Evolutionary conservation across 495 filamentous ascomycete genomes (phyloP), one percentile per base, ranked within the genome.

Genomic region (Penicillium odoratum): DNA sequence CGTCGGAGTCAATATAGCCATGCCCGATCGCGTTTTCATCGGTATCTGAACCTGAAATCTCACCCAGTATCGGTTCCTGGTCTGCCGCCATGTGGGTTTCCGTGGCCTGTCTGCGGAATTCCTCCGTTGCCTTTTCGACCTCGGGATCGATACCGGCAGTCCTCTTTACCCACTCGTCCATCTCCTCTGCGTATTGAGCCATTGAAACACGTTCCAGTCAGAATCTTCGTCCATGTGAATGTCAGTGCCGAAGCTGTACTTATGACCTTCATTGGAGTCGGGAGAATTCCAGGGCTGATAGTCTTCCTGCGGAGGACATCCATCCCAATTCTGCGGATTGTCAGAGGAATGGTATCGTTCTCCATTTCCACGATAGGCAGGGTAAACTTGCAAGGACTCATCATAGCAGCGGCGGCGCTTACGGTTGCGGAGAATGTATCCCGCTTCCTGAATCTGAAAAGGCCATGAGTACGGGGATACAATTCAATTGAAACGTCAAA

Each of bases 401-500:
- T 78, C 74, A 48, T 75, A 71, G 16, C 49, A n/a, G 13, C 21
- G 26, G 13, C 77, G 70, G 11, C 61, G 60, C 8, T 29, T 26
- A 0, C 63, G 58, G 56, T 78, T 72, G 9, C 69, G 71, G 43
- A 81, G 77, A 16, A 64, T 58, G 31, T 79, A 74, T 40, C 70
- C 58, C 16, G 75, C 77, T 57, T 76, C 54, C 36, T 65, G 64
- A 18, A 77, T 70, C 78, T 80, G 42, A 38, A 51, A 8, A 8
- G 28, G 11, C 11, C 4, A 40, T 26, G 0, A 10, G 33, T 36
- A 11, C 4, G 1, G 13, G 33, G 21, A 21, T 10, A 8, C 1
- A 11, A 36, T 1, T 11, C 7, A 33, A 33, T 5, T 9, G 30
- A 33, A 33, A 11, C 33, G 11, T 8, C 8, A 4, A 9, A 36